phyloP scores from a whole-genome alignment of 306 rosid genomes.

The Vigna angularis region DNA sequence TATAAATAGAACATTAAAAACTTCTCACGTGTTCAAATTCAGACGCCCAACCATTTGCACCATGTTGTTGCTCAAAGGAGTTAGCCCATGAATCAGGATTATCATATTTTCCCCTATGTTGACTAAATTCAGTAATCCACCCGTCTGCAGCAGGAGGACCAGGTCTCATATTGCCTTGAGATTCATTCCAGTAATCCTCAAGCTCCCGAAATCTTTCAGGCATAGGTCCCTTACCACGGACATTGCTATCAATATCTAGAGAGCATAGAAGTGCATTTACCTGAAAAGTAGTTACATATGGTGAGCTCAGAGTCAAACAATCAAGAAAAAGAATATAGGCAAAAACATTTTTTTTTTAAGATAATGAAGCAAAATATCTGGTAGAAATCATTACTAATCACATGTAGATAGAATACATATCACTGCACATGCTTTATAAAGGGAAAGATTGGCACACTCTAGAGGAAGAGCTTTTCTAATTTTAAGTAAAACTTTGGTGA shows the following conservation, averaged over 20 bases:
- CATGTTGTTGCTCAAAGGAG: slow-evolving; percentile 87
- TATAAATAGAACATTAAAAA: slow-evolving; percentile 20
- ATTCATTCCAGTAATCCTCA: slow-evolving; percentile 92
- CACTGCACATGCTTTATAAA: neutral
- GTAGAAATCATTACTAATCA: slow-evolving; percentile 33
- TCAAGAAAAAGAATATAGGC: slow-evolving; percentile 37
- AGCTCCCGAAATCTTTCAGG: slow-evolving; percentile 80
- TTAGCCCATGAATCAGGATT: slow-evolving; percentile 85
- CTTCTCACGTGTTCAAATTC: slow-evolving; percentile 87
- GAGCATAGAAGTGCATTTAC: slow-evolving; percentile 91
- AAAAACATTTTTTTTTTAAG: slow-evolving; percentile 19
- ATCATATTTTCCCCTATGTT: slow-evolving; percentile 62
- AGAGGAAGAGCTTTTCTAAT: slow-evolving; percentile 14
- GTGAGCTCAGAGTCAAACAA: slow-evolving; percentile 41
- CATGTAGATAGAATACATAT: neutral
- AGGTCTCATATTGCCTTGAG: slow-evolving; percentile 75
- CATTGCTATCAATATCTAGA: slow-evolving; percentile 77
- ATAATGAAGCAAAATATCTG: neutral
- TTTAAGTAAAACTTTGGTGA: slow-evolving; percentile 1
- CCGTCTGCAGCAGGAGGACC: slow-evolving; percentile 68
- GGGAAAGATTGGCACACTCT: slow-evolving; percentile 24
- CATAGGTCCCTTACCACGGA: slow-evolving; percentile 60
- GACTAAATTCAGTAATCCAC: slow-evolving; percentile 85
- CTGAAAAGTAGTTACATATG: slow-evolving; percentile 55
- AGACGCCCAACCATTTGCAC: slow-evolving; percentile 92